These are phyloP conservation scores for Polyporus arcularius DNA, from an alignment of 768 basidiomycete genomes.

Conservation along the genomic window DNA sequence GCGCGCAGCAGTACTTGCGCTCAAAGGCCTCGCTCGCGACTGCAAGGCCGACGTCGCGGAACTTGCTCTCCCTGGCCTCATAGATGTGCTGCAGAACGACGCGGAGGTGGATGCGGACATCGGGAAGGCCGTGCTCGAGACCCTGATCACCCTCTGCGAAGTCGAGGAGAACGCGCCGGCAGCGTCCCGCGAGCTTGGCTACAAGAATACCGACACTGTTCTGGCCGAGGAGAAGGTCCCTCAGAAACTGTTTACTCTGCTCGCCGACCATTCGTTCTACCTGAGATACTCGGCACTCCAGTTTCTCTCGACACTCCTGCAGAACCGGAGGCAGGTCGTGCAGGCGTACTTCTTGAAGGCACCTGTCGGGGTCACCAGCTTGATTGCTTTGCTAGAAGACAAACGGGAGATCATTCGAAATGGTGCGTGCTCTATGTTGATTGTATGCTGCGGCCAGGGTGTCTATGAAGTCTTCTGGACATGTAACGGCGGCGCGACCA, in stretches of 20 bases:
- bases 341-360: constrained; percentile 93
- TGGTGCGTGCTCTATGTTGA: constrained; percentile 48
- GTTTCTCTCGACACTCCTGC: constrained; percentile 74
- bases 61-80: constrained; percentile 71
- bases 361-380: constrained; percentile 70
- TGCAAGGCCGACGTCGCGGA: constrained; percentile 89
- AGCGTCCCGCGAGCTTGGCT: constrained; percentile 66
- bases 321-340: constrained; percentile 77
- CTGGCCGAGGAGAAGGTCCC: constrained; percentile 70
- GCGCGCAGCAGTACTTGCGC: constrained; percentile 87
- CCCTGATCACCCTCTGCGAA: constrained; percentile 83
- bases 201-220: constrained; percentile 81
- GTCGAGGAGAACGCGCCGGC: constrained; percentile 52
- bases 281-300: constrained; percentile 84
- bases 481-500: too few relatives aligned
- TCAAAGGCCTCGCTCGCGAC: constrained; percentile 91
- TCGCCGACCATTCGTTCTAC: constrained; percentile 80
- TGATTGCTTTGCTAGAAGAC: constrained; percentile 79
- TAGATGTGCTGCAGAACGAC: constrained; percentile 84
- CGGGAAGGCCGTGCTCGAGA: constrained; percentile 91
- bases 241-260: constrained; percentile 75
- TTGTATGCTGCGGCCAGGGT: too few relatives aligned
- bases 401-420: constrained; percentile 87
- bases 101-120: constrained; percentile 90
- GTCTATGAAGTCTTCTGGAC: neutral